Evolutionary conservation across 257 asterid species (phyloP).

Genomic region (Jacaranda copaia): DNA sequence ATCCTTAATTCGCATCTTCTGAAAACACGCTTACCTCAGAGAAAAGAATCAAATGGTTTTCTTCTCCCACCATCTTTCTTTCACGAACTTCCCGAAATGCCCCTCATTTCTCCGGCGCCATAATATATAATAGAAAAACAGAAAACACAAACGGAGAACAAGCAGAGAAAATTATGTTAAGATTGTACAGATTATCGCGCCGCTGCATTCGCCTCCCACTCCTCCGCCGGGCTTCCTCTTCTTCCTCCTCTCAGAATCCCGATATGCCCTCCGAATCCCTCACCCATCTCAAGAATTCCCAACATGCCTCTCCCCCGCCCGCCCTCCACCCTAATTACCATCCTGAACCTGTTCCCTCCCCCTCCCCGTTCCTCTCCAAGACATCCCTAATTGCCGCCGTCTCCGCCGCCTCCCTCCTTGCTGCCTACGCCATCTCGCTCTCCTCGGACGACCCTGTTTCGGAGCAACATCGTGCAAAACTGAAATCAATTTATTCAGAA

Average conservation of each 20-base stretch:
- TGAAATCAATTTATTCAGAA: slow-evolving; percentile 50
- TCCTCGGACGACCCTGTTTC: slow-evolving; percentile 31
- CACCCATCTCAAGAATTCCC: slow-evolving; percentile 40
- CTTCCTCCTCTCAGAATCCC: slow-evolving; percentile 41
- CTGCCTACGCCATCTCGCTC: slow-evolving; percentile 50
- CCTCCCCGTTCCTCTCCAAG: slow-evolving; percentile 33
- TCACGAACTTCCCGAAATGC: slow-evolving; percentile 10
- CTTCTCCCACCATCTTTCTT: slow-evolving; percentile 18
- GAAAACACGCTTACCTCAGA: not conserved
- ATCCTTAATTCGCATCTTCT: slow-evolving; percentile 14
- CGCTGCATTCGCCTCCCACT: slow-evolving; percentile 40
- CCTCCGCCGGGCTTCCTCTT: slow-evolving; percentile 48
- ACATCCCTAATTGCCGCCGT: slow-evolving; percentile 51
- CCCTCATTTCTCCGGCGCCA: slow-evolving; percentile 20
- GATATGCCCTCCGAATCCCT: slow-evolving; percentile 32
- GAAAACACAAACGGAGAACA: not conserved
- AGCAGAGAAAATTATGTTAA: slow-evolving; percentile 30
- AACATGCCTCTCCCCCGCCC: slow-evolving; percentile 41
- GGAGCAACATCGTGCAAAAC: slow-evolving; percentile 18
- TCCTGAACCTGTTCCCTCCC: slow-evolving; percentile 34
- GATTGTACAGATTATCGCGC: slow-evolving; percentile 39
- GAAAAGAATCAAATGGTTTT: not conserved
- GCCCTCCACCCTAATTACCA: slow-evolving; percentile 41
- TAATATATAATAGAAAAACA: slow-evolving; percentile 19
- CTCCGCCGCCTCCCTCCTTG: slow-evolving; percentile 62